A percentile compares a stretch with the other conserved stretches of the same genome.
Conservation (phyloP, 2,329 filamentous ascomycete genomes). For the Nectriaceae sp. region DNA sequence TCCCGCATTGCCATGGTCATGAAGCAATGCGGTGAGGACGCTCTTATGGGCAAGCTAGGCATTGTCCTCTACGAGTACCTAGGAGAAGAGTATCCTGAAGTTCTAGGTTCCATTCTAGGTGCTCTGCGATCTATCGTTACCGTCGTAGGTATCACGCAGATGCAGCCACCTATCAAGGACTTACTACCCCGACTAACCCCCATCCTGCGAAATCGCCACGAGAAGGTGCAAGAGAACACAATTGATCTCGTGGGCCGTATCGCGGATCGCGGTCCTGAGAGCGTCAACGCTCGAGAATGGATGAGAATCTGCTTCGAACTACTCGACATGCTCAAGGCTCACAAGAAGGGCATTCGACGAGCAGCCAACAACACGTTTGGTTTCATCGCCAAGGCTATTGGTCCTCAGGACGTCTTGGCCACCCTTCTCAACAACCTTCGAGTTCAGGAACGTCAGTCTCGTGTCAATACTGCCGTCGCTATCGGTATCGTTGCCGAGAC, state of each 20-base stretch:
- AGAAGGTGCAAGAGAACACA: conserved; percentile 99
- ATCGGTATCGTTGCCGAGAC: conserved; percentile 99
- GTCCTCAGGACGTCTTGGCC: conserved; percentile 93
- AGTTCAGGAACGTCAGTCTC: conserved; percentile 95
- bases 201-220: conserved; percentile 97
- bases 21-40: conserved; percentile 97
- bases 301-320: conserved; percentile 99
- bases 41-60: conserved; percentile 91
- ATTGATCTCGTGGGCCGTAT: conserved; percentile 98
- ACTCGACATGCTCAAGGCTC: conserved; percentile 98
- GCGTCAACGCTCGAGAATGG: conserved; percentile 96
- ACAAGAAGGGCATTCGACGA: conserved; percentile 98
- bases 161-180: conserved; percentile 98
- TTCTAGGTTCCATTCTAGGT: conserved; percentile 93
- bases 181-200: conserved; percentile 91
- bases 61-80: conserved; percentile 97
- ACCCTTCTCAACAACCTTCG: conserved; percentile 95
- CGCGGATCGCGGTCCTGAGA: conserved; percentile 93
- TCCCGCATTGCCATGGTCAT: conserved; percentile 98
- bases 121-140: conserved; percentile 95
- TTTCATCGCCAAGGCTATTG: conserved; percentile 99
- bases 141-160: conserved; percentile 95
- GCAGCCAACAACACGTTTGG: conserved; percentile 99
- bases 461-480: conserved; percentile 96
- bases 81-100: conserved; percentile 97